These are phyloP conservation scores for Triangularia setosa DNA, from an alignment of 2,329 filamentous ascomycete species.

Conservation along the genomic window DNA sequence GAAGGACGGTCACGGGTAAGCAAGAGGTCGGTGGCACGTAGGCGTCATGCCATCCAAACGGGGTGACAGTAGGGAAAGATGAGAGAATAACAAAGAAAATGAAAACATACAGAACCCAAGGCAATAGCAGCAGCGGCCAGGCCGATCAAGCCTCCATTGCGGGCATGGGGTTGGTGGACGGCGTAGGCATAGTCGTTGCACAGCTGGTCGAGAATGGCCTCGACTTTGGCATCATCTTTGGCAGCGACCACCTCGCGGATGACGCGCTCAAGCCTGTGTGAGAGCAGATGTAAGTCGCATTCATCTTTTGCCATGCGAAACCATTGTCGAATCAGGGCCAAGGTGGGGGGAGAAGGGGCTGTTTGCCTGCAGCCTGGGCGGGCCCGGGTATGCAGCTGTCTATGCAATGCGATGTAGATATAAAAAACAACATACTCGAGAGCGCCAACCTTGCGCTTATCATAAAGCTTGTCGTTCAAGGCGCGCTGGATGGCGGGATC, in stretches of 20 bases:
- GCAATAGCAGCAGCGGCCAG: constrained; percentile 94
- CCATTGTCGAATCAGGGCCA: background rate
- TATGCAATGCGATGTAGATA: background rate
- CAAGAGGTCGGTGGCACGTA: background rate
- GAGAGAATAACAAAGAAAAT: background rate
- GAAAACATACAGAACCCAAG: constrained; percentile 71
- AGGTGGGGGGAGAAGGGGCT: background rate
- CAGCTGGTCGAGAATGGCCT: constrained; percentile 88
- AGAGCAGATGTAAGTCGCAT: constrained; percentile 2
- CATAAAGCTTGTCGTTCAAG: constrained; percentile 97
- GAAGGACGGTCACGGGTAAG: constrained; percentile 12
- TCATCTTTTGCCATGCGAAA: background rate
- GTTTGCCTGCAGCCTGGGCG: background rate
- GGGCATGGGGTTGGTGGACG: constrained; percentile 91
- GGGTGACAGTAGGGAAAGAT: background rate
- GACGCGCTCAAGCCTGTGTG: constrained; percentile 73
- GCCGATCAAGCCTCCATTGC: constrained; percentile 94
- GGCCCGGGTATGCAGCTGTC: constrained; percentile 5
- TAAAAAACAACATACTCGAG: constrained; percentile 65
- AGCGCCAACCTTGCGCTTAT: constrained; percentile 94
- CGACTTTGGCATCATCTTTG: constrained; percentile 76
- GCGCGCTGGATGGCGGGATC: constrained; percentile 85
- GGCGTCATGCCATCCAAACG: background rate
- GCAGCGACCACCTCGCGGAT: constrained; percentile 78
- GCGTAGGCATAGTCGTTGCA: constrained; percentile 98